These are phyloP conservation scores for Musa acuminata DNA, from an alignment of 176 grass and related monocot genomes.

Conservation along the genomic window DNA sequence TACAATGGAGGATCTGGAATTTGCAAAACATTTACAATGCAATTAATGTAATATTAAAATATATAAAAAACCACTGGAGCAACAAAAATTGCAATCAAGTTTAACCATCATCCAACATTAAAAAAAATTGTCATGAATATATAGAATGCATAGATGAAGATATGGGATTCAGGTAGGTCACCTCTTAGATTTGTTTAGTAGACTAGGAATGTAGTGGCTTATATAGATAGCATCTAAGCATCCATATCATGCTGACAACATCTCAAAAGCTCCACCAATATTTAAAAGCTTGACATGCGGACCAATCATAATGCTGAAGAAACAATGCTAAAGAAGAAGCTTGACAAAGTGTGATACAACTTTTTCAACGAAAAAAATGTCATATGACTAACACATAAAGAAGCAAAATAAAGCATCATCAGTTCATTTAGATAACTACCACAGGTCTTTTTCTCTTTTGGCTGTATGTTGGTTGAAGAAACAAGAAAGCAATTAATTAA, in stretches of 20 bases:
- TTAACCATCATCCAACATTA: background rate
- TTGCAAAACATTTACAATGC: background rate
- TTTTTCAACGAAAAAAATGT: background rate
- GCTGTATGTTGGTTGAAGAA: no score
- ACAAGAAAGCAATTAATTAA: no score
- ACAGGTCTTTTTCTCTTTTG: no score
- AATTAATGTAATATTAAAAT: background rate
- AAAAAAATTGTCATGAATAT: background rate
- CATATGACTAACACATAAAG: background rate
- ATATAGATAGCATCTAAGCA: background rate
- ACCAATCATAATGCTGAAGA: background rate
- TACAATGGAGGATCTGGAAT: constrained; percentile 51
- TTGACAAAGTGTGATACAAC: background rate
- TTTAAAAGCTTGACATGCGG: background rate
- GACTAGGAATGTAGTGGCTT: background rate
- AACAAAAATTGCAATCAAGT: background rate
- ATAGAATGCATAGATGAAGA: background rate
- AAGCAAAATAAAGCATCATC: background rate
- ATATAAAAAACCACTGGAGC: background rate
- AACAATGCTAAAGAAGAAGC: background rate
- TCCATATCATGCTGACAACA: no score
- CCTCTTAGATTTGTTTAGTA: background rate
- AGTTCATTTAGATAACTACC: background rate
- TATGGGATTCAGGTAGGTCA: no score
- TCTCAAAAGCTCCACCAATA: no score